Percentiles rank a stretch among this genome's conserved stretches.
These are phyloP conservation scores for Blastocystis sp. DNA, from an alignment of 352 stramenopile genomes.

Conservation along the genomic window DNA sequence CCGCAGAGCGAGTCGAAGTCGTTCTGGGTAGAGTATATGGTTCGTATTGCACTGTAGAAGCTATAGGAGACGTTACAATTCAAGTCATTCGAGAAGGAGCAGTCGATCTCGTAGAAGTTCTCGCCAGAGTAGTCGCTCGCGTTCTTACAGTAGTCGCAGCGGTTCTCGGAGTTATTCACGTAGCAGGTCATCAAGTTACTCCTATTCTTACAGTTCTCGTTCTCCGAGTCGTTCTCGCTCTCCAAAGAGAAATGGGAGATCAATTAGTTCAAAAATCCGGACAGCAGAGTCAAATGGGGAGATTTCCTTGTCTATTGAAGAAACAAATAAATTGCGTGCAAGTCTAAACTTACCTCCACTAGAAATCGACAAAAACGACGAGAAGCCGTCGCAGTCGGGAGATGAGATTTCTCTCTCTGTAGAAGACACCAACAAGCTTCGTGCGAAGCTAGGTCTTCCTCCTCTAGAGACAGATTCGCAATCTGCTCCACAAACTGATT, in stretches of 20 bases:
- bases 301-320: slow-evolving; percentile 63
- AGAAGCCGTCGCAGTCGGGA: slow-evolving; percentile 1
- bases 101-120: not conserved
- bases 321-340: slow-evolving; percentile 62
- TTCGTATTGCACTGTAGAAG: not conserved
- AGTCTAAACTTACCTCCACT: slow-evolving; percentile 60
- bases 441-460: slow-evolving; percentile 54
- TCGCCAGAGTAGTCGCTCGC: not conserved
- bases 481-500: not conserved
- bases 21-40: not conserved
- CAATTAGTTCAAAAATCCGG: not conserved
- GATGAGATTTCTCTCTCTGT: slow-evolving; percentile 63
- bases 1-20: not conserved
- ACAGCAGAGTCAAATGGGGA: slow-evolving; percentile 44
- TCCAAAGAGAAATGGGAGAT: not conserved
- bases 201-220: not conserved
- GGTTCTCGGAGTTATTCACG: not conserved
- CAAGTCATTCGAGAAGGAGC: not conserved
- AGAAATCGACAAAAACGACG: not conserved
- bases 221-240: not conserved
- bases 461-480: slow-evolving; percentile 42
- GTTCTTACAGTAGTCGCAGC: not conserved
- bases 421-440: slow-evolving; percentile 63
- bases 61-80: not conserved
- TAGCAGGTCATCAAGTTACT: not conserved